These are phyloP conservation scores for Gaultheria prostrata DNA, from an alignment of 148 eudicot genomes.

Conservation along the genomic window DNA sequence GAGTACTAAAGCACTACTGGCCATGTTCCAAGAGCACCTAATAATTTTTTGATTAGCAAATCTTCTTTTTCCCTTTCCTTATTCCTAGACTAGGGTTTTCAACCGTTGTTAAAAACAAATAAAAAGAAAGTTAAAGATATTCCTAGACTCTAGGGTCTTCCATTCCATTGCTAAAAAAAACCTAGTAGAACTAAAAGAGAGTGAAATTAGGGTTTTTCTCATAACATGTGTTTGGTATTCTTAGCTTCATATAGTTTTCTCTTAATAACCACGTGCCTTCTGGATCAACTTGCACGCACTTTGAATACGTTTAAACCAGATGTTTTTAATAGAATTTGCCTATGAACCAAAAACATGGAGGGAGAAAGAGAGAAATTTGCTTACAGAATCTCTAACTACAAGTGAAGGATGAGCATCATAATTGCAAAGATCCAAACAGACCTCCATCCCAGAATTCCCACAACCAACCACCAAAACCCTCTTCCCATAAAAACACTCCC, in stretches of 20 bases:
- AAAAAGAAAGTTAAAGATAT: neutral
- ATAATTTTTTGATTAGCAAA: neutral
- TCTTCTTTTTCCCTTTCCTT: neutral
- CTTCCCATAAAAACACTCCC: conserved; percentile 33
- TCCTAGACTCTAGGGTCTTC: conserved; percentile 3
- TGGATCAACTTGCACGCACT: too few relatives aligned
- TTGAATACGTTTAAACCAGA: too few relatives aligned
- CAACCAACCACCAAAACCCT: conserved; percentile 70
- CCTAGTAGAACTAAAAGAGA: neutral
- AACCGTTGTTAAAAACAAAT: neutral
- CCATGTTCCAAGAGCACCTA: neutral
- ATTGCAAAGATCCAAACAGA: conserved; percentile 71
- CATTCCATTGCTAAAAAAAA: neutral
- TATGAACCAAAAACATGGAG: neutral
- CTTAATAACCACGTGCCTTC: too few relatives aligned
- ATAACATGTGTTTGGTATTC: neutral
- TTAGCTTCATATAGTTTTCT: neutral
- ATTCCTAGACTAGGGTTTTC: neutral
- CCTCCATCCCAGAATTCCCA: conserved; percentile 85
- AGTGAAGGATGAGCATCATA: conserved; percentile 51
- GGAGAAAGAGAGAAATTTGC: conserved; percentile 10
- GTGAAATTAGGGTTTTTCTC: neutral
- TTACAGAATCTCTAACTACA: conserved; percentile 70
- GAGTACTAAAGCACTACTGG: neutral
- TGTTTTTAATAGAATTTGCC: neutral